phyloP scores from a whole-genome alignment of 768 basidiomycete genomes.

The Mrakia blollopis region DNA sequence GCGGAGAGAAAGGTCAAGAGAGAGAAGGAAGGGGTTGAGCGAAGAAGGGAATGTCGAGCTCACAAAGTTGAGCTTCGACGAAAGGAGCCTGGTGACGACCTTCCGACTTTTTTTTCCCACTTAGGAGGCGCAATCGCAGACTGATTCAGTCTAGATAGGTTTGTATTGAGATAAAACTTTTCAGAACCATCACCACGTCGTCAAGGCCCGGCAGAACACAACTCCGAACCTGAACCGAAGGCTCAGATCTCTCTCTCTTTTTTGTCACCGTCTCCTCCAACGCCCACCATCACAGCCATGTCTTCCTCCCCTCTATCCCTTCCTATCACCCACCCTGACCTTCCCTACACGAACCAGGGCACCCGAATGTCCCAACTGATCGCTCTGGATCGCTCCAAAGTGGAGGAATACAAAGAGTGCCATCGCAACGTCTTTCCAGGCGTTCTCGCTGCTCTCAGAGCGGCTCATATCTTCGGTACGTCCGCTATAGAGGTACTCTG shows the following conservation, averaged over 20 bases:
- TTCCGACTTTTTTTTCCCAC: too few relatives aligned
- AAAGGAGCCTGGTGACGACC: background rate
- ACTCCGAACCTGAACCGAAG: background rate
- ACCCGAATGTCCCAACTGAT: constrained; percentile 66
- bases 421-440: constrained; percentile 65
- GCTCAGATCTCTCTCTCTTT: background rate
- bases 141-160: background rate
- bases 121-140: too few relatives aligned
- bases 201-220: too few relatives aligned
- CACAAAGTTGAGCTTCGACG: background rate
- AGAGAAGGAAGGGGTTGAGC: background rate
- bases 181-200: background rate
- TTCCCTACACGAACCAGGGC: constrained; percentile 43
- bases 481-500: too few relatives aligned
- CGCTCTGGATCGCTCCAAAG: constrained; percentile 50
- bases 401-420: constrained; percentile 49
- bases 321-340: constrained; percentile 32
- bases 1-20: background rate
- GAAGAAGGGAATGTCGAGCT: background rate
- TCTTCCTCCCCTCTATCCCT: constrained; percentile 6
- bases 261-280: background rate
- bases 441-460: constrained; percentile 60
- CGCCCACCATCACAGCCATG: background rate
- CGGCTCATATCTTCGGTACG: constrained; percentile 55
- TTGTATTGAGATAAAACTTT: background rate